phyloP scores from a whole-genome alignment of 192 early-diverging fungal species.

The Coemansia umbellata region DNA sequence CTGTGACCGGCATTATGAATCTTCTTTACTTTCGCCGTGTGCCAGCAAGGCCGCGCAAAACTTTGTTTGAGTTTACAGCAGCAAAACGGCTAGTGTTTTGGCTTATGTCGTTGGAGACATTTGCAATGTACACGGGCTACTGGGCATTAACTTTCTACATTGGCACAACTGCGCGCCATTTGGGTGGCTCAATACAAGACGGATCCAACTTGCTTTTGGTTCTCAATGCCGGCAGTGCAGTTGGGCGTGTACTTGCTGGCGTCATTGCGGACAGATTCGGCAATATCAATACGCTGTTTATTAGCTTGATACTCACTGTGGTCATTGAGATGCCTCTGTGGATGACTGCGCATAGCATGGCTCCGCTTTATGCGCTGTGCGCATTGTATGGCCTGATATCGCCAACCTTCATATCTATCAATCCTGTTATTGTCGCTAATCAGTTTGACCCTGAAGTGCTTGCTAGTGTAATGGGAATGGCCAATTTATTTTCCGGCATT shows the following conservation, averaged over 20 bases:
- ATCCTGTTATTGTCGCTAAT: constrained; percentile 25
- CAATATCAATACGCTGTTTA: constrained; percentile 25
- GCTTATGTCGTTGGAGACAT: constrained; percentile 24
- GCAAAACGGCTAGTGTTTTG: constrained; percentile 20
- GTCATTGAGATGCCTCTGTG: constrained; percentile 27
- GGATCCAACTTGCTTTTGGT: constrained; percentile 23
- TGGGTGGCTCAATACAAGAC: constrained; percentile 11
- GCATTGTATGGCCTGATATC: constrained; percentile 33
- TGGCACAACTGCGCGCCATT: constrained; percentile 19
- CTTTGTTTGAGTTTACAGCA: constrained; percentile 16
- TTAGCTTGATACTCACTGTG: constrained; percentile 13
- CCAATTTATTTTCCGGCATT: constrained; percentile 11
- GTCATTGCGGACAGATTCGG: constrained; percentile 28
- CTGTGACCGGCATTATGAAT: constrained; percentile 28
- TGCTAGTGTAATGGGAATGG: constrained; percentile 24
- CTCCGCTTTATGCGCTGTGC: constrained; percentile 24
- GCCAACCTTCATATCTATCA: constrained; percentile 33
- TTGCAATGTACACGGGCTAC: constrained; percentile 33
- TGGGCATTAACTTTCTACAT: constrained; percentile 42
- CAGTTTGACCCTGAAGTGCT: constrained; percentile 9
- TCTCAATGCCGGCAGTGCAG: constrained; percentile 20
- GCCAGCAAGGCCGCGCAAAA: constrained; percentile 39
- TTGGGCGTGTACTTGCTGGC: constrained; percentile 29
- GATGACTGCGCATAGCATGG: constrained; percentile 19
- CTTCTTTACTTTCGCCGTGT: constrained; percentile 38